These are phyloP conservation scores for Wickerhamomyces rabaulensis DNA, from an alignment of 805 yeast genomes.

Conservation along the genomic window DNA sequence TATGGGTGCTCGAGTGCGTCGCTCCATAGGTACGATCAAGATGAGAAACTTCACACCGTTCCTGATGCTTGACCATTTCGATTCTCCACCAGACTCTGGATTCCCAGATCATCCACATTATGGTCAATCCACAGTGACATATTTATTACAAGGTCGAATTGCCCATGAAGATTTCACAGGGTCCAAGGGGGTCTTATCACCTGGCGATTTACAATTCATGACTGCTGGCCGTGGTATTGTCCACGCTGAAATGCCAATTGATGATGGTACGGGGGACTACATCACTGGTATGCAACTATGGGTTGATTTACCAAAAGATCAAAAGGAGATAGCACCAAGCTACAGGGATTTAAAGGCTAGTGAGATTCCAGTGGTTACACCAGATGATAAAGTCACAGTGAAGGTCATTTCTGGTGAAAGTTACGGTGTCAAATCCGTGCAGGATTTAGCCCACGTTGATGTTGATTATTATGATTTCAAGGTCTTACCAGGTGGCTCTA, in stretches of 20 bases:
- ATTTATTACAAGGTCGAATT: conserved; percentile 57
- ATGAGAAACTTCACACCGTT: conserved; percentile 79
- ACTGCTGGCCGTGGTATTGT: conserved; percentile 87
- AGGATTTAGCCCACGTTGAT: conserved; percentile 79
- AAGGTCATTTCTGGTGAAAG: conserved; percentile 75
- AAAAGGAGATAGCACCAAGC: conserved; percentile 63
- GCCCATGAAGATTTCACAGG: conserved; percentile 90
- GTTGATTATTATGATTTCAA: conserved; percentile 65
- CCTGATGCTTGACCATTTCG: conserved; percentile 76
- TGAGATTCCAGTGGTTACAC: conserved; percentile 67
- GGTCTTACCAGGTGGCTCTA: conserved; percentile 59
- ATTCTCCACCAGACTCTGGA: conserved; percentile 58
- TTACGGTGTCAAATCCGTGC: conserved; percentile 68
- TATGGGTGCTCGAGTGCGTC: conserved; percentile 76
- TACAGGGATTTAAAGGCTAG: conserved; percentile 68
- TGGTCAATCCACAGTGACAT: conserved; percentile 79
- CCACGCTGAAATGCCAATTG: conserved; percentile 82
- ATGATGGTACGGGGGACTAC: conserved; percentile 41
- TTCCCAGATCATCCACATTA: conserved; percentile 84
- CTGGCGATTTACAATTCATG: conserved; percentile 91
- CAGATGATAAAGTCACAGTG: conserved; percentile 58
- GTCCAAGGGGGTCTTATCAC: conserved; percentile 63
- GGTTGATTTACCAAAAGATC: conserved; percentile 71
- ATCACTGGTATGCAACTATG: conserved; percentile 75
- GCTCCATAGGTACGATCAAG: conserved; percentile 67